phyloP scores from a whole-genome alignment of 2,329 filamentous ascomycete genomes.

The Orbilia javanica region DNA sequence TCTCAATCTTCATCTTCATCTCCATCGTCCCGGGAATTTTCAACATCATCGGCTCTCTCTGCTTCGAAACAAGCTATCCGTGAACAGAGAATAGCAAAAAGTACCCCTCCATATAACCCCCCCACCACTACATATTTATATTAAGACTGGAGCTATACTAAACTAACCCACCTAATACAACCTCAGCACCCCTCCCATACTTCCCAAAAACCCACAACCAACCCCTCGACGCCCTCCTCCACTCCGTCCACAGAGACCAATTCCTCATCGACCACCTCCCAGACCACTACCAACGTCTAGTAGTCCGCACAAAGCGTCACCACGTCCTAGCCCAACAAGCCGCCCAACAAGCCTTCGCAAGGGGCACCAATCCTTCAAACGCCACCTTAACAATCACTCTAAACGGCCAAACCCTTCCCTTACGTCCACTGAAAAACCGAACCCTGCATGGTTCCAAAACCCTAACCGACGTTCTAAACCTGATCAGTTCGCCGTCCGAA shows the following conservation, averaged over 20 bases:
- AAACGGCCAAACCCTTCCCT: constrained; percentile 44
- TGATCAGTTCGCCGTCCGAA: constrained; percentile 64
- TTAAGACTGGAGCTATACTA: no score
- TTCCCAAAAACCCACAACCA: constrained; percentile 70
- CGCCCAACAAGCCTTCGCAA: constrained; percentile 54
- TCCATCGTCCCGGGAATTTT: constrained; percentile 21
- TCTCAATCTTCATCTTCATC: neutral
- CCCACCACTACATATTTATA: neutral
- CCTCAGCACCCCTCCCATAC: constrained; percentile 61
- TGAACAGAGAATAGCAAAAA: constrained; percentile 29
- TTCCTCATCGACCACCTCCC: constrained; percentile 74
- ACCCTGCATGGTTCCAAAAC: constrained; percentile 62
- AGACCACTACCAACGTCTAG: constrained; percentile 69
- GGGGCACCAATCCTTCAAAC: constrained; percentile 41
- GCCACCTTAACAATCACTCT: constrained; percentile 42
- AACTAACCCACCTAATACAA: neutral
- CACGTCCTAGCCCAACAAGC: constrained; percentile 59
- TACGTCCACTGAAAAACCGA: constrained; percentile 13
- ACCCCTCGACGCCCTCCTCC: constrained; percentile 71
- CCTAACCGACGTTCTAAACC: constrained; percentile 71
- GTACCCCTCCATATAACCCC: neutral
- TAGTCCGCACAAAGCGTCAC: constrained; percentile 69
- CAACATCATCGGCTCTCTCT: constrained; percentile 33
- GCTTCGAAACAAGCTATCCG: constrained; percentile 50
- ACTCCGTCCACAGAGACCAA: constrained; percentile 71